A percentile compares a stretch with the other conserved stretches of the same genome.
Conservation (phyloP, 2,329 filamentous ascomycete genomes). For the Samsoniella hepiali region DNA sequence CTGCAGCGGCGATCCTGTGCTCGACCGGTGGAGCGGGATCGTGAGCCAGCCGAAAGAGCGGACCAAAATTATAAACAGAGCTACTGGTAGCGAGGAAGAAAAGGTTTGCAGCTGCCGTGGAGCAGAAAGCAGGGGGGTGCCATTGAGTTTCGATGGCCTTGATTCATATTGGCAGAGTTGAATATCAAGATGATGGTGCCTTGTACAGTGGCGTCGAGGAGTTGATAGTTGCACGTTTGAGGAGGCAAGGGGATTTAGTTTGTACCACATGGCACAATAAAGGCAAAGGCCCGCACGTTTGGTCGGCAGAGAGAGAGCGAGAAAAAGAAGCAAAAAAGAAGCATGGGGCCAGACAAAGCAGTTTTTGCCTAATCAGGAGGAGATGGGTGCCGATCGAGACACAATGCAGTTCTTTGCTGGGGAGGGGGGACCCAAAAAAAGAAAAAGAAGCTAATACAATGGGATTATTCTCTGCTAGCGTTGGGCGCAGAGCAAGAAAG, state of each 20-base stretch:
- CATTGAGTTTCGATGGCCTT: no score
- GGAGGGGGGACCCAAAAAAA: background rate
- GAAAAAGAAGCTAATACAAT: no score
- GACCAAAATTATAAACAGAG: background rate
- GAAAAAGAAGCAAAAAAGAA: background rate
- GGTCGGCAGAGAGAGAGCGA: background rate
- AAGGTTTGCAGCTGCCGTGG: background rate
- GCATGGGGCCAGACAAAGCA: background rate
- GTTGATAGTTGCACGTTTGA: background rate
- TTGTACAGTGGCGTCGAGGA: background rate
- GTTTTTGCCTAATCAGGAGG: background rate
- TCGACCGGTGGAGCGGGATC: background rate
- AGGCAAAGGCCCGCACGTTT: background rate
- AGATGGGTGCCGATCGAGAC: slow-evolving; percentile 3
- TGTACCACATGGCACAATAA: background rate
- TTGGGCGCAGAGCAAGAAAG: no score
- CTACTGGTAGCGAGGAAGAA: background rate
- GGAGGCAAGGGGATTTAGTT: background rate
- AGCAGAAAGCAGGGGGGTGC: background rate
- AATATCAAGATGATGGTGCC: background rate
- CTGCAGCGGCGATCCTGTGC: background rate
- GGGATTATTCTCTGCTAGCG: no score
- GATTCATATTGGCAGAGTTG: no score
- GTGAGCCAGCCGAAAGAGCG: no score
- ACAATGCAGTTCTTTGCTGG: background rate